Percentiles rank a stretch among this genome's conserved stretches.
These are phyloP conservation scores for Dactylellina cionopaga DNA, from an alignment of 2,329 filamentous ascomycete species.

Conservation along the genomic window DNA sequence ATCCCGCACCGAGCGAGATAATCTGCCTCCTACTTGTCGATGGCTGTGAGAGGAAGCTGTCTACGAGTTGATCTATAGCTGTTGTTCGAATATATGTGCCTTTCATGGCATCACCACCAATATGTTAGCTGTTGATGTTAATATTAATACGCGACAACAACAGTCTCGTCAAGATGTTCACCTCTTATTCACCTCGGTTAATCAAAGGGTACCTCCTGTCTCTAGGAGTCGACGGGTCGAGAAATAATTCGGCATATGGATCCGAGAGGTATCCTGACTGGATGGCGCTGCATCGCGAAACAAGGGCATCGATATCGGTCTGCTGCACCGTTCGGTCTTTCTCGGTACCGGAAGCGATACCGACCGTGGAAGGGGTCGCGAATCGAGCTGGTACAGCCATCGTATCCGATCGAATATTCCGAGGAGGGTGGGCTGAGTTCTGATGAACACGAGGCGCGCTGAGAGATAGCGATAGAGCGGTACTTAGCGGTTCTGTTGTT, in stretches of 20 bases:
- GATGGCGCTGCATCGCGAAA: constrained; percentile 88
- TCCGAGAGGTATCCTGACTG: constrained; percentile 85
- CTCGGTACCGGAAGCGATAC: constrained; percentile 46
- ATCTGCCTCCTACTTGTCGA: constrained; percentile 72
- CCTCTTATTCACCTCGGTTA: constrained; percentile 76
- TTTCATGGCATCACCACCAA: constrained; percentile 59
- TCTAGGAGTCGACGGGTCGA: constrained; percentile 63
- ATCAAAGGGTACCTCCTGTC: constrained; percentile 83
- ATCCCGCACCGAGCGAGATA: constrained; percentile 90
- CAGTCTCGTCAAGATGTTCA: constrained; percentile 10
- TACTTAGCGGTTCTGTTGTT: background rate
- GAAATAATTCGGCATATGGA: constrained; percentile 77
- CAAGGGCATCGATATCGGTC: constrained; percentile 90
- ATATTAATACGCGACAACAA: background rate
- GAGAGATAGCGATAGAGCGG: too few species aligned
- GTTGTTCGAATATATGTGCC: constrained; percentile 92
- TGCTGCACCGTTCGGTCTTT: constrained; percentile 83
- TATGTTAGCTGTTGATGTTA: background rate
- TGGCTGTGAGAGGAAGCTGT: constrained; percentile 70
- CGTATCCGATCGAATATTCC: background rate
- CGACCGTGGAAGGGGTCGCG: constrained; percentile 23
- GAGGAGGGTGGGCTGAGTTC: background rate
- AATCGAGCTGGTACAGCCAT: constrained; percentile 46
- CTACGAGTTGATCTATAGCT: constrained; percentile 81
- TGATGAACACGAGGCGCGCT: too few species aligned